Conservation (phyloP, 768 basidiomycete species). For the Trametes gibbosa region DNA sequence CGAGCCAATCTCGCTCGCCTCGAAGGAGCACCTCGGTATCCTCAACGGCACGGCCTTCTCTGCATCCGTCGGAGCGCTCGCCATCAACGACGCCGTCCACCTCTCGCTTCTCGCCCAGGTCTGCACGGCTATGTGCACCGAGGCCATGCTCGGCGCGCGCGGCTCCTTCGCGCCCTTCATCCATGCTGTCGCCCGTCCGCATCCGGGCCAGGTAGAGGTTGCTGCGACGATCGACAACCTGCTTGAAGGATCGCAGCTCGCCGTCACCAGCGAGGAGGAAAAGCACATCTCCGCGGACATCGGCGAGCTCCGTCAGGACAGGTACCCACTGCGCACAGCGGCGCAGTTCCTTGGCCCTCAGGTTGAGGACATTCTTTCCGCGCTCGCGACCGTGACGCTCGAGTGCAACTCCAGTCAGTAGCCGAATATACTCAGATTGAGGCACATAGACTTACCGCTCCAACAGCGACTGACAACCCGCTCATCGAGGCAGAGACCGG, state of each 20-base stretch:
- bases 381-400: conserved; percentile 59
- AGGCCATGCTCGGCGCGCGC: conserved; percentile 73
- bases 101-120: conserved; percentile 65
- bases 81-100: conserved; percentile 68
- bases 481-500: conserved; percentile 69
- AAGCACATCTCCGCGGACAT: conserved; percentile 69
- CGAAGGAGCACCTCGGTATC: conserved; percentile 79
- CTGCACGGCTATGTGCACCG: conserved; percentile 80
- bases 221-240: conserved; percentile 68
- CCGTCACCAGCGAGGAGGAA: conserved; percentile 64
- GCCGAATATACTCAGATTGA: not conserved
- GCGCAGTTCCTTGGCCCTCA: conserved; percentile 88
- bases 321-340: conserved; percentile 70
- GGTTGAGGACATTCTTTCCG: conserved; percentile 70
- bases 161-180: conserved; percentile 80
- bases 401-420: conserved; percentile 82
- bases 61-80: conserved; percentile 73
- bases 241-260: conserved; percentile 66
- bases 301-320: conserved; percentile 76
- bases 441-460: not conserved
- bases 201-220: conserved; percentile 81
- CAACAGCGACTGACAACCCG: conserved; percentile 84
- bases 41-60: conserved; percentile 87
- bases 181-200: conserved; percentile 70
- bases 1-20: conserved; percentile 60